Percentiles rank a stretch among this genome's conserved stretches.
Evolutionary conservation across 1,284 basidiomycete genomes (phyloP).

Genomic region (Moesziomyces sp.): DNA sequence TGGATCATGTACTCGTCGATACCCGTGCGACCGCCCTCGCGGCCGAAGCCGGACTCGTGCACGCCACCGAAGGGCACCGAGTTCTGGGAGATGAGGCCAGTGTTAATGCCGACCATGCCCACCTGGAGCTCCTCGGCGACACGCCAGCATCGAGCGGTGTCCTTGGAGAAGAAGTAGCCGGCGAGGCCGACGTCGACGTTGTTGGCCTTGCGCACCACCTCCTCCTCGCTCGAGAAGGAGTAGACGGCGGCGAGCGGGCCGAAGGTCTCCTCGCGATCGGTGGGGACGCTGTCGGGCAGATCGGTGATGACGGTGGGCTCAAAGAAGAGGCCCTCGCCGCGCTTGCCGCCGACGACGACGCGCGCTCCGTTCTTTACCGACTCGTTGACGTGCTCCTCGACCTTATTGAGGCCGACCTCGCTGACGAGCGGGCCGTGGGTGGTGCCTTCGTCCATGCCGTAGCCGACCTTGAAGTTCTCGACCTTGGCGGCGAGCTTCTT

Average conservation of each 20-base stretch:
- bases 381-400: conserved; percentile 85
- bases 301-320: conserved; percentile 88
- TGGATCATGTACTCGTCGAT: conserved; percentile 76
- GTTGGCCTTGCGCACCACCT: conserved; percentile 88
- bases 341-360: conserved; percentile 85
- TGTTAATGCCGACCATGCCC: conserved; percentile 86
- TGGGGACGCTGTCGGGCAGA: conserved; percentile 76
- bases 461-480: conserved; percentile 87
- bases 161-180: conserved; percentile 71
- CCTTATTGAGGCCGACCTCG: conserved; percentile 84
- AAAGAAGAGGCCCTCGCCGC: conserved; percentile 77
- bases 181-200: conserved; percentile 85
- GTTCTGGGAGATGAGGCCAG: conserved; percentile 61
- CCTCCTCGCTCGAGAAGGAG: conserved; percentile 91
- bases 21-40: conserved; percentile 75
- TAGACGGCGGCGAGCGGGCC: conserved; percentile 70
- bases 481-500: conserved; percentile 84
- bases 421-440: conserved; percentile 97
- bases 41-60: conserved; percentile 78
- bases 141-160: conserved; percentile 89
- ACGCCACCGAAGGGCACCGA: conserved; percentile 83
- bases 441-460: conserved; percentile 79
- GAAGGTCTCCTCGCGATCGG: conserved; percentile 65
- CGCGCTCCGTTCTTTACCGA: conserved; percentile 85
- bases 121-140: conserved; percentile 97